Percentiles rank a stretch among this genome's conserved stretches.
phyloP scores from a whole-genome alignment of 768 basidiomycete species.

The Termitomyces bulborhizus region DNA sequence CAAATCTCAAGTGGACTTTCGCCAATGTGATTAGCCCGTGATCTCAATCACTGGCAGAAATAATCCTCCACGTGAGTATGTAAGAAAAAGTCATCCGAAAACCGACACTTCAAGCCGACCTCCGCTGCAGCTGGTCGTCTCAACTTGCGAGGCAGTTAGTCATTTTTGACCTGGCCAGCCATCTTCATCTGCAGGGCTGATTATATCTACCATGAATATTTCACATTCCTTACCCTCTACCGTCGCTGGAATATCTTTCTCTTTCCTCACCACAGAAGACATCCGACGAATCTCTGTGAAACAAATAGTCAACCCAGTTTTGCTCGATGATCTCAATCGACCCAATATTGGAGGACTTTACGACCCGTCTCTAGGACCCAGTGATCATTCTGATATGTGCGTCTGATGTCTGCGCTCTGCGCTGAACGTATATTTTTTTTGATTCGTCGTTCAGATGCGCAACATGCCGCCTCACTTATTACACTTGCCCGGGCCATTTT shows the following conservation, averaged over 20 bases:
- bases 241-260: conserved; percentile 84
- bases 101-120: conserved; percentile 8
- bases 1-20: no score
- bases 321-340: conserved; percentile 89
- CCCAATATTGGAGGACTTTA: conserved; percentile 92
- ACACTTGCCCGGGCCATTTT: conserved; percentile 95
- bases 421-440: conserved; percentile 10
- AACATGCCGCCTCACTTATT: conserved; percentile 90
- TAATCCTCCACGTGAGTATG: conserved; percentile 16
- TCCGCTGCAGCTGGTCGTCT: background rate
- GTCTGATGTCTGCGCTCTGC: conserved; percentile 24
- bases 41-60: background rate
- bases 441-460: conserved; percentile 56
- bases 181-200: background rate
- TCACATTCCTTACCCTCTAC: conserved; percentile 82
- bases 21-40: no score
- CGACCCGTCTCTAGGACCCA: conserved; percentile 92
- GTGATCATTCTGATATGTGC: conserved; percentile 84
- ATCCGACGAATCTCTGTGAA: conserved; percentile 94
- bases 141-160: background rate
- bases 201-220: conserved; percentile 69
- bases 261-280: conserved; percentile 84
- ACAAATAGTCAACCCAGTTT: conserved; percentile 88
- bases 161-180: conserved; percentile 8
- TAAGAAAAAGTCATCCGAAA: conserved; percentile 23